Percentiles rank a stretch among this genome's conserved stretches.
phyloP scores from a whole-genome alignment of 768 basidiomycete genomes.

The Galerina sulciceps region DNA sequence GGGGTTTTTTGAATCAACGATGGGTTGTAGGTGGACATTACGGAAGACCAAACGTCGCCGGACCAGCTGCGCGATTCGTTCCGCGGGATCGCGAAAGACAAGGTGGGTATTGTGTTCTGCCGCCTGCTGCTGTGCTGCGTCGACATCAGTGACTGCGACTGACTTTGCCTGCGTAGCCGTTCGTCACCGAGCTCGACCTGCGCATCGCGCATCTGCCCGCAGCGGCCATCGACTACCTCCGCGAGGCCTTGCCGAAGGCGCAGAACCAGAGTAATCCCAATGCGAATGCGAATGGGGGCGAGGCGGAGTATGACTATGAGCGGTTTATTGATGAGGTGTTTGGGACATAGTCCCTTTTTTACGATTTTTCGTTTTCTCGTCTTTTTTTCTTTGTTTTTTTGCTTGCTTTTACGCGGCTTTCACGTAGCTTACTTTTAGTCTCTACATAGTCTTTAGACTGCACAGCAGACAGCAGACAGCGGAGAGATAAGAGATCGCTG shows the following conservation, averaged over 20 bases:
- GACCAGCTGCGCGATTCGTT: slow-evolving; percentile 94
- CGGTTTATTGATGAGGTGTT: slow-evolving; percentile 83
- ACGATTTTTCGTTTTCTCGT: not conserved
- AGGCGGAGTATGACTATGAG: slow-evolving; percentile 81
- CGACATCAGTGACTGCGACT: slow-evolving; percentile 16
- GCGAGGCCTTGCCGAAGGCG: slow-evolving; percentile 74
- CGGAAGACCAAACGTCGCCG: slow-evolving; percentile 91
- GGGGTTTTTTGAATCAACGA: not conserved
- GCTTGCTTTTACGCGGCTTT: not conserved
- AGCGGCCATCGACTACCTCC: slow-evolving; percentile 78
- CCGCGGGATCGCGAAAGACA: slow-evolving; percentile 87
- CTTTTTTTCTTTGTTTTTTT: not conserved
- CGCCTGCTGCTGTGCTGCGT: not conserved
- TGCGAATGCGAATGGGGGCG: slow-evolving; percentile 44
- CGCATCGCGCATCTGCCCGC: slow-evolving; percentile 80
- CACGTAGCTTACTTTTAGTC: not conserved
- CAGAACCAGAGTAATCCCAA: slow-evolving; percentile 28
- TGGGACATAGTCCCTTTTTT: slow-evolving; percentile 22
- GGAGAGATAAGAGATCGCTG: slow-evolving; percentile 20
- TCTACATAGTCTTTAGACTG: not conserved
- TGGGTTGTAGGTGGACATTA: slow-evolving; percentile 80
- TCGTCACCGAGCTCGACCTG: slow-evolving; percentile 93
- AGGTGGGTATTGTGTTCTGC: slow-evolving; percentile 51
- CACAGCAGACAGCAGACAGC: not conserved
- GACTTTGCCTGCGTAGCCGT: slow-evolving; percentile 57